Conservation (phyloP, 331 rosid genomes). For the Malus hybrid region DNA sequence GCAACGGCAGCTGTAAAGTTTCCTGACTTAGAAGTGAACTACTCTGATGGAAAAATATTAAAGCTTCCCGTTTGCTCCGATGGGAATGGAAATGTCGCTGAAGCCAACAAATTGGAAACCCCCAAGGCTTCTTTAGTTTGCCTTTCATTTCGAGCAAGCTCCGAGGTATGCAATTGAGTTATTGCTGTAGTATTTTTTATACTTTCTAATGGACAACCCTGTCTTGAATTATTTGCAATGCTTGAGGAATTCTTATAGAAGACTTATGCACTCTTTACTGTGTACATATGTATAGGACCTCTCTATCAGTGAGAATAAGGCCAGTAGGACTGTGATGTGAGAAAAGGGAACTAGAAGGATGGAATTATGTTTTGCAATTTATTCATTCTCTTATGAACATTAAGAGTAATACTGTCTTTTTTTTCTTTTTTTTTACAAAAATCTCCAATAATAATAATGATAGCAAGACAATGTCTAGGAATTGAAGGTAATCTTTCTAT, state of each 20-base stretch:
- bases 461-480: neutral
- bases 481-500: neutral
- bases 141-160: slow-evolving; percentile 78
- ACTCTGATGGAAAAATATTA: slow-evolving; percentile 41
- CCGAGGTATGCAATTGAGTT: slow-evolving; percentile 45
- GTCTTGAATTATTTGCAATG: neutral
- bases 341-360: neutral
- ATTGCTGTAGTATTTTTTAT: neutral
- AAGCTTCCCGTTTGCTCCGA: slow-evolving; percentile 56
- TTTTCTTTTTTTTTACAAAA: neutral
- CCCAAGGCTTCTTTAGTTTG: slow-evolving; percentile 65
- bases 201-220: neutral
- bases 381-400: neutral
- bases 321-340: neutral
- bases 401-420: neutral
- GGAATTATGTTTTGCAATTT: neutral
- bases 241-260: neutral
- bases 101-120: slow-evolving; percentile 26
- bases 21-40: slow-evolving; percentile 59
- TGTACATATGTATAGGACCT: neutral
- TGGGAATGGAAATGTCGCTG: slow-evolving; percentile 1
- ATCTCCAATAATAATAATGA: neutral
- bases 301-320: neutral
- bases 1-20: slow-evolving; percentile 61
- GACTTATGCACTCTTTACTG: neutral